Conservation (phyloP, 2,329 filamentous ascomycete genomes). For the Aspergillus oerlinghausenensis region DNA sequence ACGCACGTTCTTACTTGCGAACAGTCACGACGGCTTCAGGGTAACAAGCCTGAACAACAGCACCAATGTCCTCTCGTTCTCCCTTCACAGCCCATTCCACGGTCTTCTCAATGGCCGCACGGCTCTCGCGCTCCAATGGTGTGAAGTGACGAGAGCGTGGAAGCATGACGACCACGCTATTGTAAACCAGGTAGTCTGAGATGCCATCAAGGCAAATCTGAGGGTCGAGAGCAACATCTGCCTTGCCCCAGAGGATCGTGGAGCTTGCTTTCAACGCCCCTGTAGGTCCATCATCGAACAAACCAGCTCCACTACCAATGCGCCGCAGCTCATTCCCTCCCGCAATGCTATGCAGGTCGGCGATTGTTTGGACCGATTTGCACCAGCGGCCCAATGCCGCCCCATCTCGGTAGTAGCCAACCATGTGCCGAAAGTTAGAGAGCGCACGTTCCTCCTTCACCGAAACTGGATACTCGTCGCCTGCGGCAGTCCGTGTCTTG, state of each 20-base stretch:
- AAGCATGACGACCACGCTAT: constrained; percentile 49
- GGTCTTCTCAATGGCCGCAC: constrained; percentile 39
- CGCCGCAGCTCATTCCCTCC: constrained; percentile 25
- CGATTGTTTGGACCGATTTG: constrained; percentile 49
- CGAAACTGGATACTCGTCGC: constrained; percentile 38
- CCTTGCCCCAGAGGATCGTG: constrained; percentile 51
- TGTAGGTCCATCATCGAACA: constrained; percentile 43
- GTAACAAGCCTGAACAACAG: constrained; percentile 28
- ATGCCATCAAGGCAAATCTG: constrained; percentile 50
- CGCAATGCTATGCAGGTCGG: constrained; percentile 44
- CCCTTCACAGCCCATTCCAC: constrained; percentile 37
- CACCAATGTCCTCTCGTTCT: constrained; percentile 33
- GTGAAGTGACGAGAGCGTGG: constrained; percentile 52
- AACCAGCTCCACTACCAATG: constrained; percentile 34
- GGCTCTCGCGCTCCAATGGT: constrained; percentile 44
- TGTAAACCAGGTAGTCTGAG: constrained; percentile 46
- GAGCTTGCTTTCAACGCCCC: constrained; percentile 49
- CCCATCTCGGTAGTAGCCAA: constrained; percentile 52
- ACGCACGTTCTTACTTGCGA: constrained; percentile 24
- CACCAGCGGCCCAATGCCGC: constrained; percentile 45
- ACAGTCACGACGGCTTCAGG: constrained; percentile 28
- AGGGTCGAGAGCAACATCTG: constrained; percentile 49
- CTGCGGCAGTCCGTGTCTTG: constrained; percentile 25
- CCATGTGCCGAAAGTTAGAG: constrained; percentile 49
- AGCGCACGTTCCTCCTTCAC: constrained; percentile 37